Evolutionary conservation across 305 asterid species (phyloP), one percentile per base, ranked within the genome.

Genomic region (Caryopteris hybrid): DNA sequence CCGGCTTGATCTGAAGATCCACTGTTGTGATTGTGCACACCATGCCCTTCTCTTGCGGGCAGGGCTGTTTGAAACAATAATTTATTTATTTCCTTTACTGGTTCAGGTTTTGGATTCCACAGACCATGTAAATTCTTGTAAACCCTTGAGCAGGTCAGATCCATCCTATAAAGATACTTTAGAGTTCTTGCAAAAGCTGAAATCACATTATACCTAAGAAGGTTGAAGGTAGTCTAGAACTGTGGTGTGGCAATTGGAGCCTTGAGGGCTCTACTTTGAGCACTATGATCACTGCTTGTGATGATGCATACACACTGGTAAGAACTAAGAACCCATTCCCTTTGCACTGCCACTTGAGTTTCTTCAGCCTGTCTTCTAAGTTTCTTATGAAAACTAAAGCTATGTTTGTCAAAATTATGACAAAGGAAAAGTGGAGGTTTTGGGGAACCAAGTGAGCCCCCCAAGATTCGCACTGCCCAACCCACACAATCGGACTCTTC

Each of bases 121-220:
- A 2, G 99, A 91, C 82, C 99, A 94, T 84, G 78, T 94, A 62
- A 91, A 94, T 79, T 91, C 97, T 64, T 94, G 99, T 86, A 94
- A 94, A 84, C 99, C 99, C 36, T 62, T 91, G 62, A 84, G 85
- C 85, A 88, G 92, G 29, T 51, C 74, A 0, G 99, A 94, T 69
- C 99, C 98, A 70, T 94, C 99, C 20, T 94, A 94, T 71, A 86
- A 75, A 78, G 96, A 91, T 64, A 91, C 98, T 23, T 48, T 91
- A 69, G 89, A 91, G 56, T 88, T 94, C 64, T 66, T 94, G 78
- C 86, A 81, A 34, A 94, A 83, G 84, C 79, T 94, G 79, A 94
- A 80, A 76, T 81, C 83, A 65, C 92, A 81, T 62, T 71, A 76
- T 71, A 64, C 61, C 76, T 65, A 73, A 74, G 62, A 68, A 69